A percentile compares a stretch with the other conserved stretches of the same genome.
These are phyloP conservation scores for Saprolegnia parasitica DNA, from an alignment of 352 stramenopile genomes.

Conservation along the genomic window DNA sequence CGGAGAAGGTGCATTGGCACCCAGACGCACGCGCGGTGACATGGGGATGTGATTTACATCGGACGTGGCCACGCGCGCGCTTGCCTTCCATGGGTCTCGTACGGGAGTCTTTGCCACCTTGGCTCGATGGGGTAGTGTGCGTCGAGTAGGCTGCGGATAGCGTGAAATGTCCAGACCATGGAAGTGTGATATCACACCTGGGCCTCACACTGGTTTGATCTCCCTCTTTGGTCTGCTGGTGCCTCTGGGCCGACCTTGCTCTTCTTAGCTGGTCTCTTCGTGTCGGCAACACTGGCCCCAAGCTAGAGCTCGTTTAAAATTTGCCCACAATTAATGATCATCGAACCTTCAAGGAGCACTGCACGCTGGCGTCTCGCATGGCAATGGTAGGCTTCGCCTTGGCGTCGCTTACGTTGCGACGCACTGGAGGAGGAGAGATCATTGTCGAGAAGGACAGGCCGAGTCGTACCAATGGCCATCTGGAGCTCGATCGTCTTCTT, in stretches of 20 bases:
- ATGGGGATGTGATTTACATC: neutral
- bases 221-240: too few relatives aligned
- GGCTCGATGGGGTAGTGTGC: neutral
- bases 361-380: neutral
- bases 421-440: neutral
- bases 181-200: too few relatives aligned
- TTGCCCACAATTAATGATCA: neutral
- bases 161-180: too few relatives aligned
- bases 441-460: neutral
- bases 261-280: too few relatives aligned
- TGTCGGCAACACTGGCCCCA: too few relatives aligned
- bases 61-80: neutral
- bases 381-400: neutral
- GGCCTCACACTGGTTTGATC: too few relatives aligned
- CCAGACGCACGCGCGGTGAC: neutral
- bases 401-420: neutral
- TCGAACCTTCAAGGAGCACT: constrained; percentile 1
- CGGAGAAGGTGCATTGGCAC: neutral
- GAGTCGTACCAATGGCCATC: constrained; percentile 1
- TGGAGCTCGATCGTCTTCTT: constrained; percentile 12
- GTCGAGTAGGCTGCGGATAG: neutral
- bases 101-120: neutral
- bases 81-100: neutral
- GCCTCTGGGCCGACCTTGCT: too few relatives aligned
- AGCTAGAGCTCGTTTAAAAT: too few relatives aligned